Evolutionary conservation across 2,329 filamentous ascomycete genomes (phyloP), one percentile per base, ranked within the genome.

Genomic region (Pseudogymnoascus sp.): DNA sequence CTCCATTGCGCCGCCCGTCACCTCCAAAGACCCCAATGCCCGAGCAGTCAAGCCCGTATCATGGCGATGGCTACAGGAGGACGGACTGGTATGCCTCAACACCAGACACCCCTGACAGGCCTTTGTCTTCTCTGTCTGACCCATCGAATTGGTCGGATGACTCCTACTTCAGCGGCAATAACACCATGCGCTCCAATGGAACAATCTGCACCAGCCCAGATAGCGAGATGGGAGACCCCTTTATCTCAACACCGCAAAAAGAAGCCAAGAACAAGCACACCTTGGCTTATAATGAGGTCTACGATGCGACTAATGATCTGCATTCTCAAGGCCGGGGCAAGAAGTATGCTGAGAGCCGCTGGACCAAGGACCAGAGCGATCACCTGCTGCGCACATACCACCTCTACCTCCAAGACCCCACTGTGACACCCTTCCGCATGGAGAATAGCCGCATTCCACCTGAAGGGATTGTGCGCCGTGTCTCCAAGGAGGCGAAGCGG

Each of bases 371-470:
- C 16, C 87, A 88, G 83, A 84, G 78, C 72, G 75, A 81, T 11
- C 85, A 88, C 66, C 72, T 88, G 8, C 88, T 85, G 85, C 78
- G 81, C 4, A 86, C 82, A 1, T 88, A 87, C 68, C 74, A 81
- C 62, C 74, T 85, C 59, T 88, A 88, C 66, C 74, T 88, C 39
- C 82, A 86, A 69, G 85, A 88, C 66, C 84, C 85, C 50, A 84
- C 82, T 57, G 83, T 87, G 2, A 88, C 85, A 1, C 85, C 85
- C 0, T 83, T 88, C 64, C 79, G 82, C 59, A 77, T 86, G 61
- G 81, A 83, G 63, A 85, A 84, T 67, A 84, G 82, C 67, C 79
- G 81, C 61, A 80, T 88, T 25, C 85, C 85, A 6, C 85, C 85
- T 2, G 78, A 84, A 43, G 85, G 85, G 14, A 84, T 88, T 8